These are phyloP conservation scores for Blakeslea trispora DNA, from an alignment of 371 early-diverging fungal genomes.

Conservation along the genomic window DNA sequence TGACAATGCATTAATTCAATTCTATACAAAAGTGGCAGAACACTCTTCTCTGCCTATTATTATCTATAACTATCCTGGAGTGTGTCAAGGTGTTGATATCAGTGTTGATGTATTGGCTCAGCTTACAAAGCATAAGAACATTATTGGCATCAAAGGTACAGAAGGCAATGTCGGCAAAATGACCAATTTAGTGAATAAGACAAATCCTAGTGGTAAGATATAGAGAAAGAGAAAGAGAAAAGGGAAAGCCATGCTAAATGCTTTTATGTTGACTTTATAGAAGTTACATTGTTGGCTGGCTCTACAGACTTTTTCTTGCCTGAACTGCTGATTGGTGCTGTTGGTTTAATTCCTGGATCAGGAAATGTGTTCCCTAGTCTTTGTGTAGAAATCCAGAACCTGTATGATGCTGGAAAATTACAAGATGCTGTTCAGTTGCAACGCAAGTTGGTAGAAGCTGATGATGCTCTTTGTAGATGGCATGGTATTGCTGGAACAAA, in stretches of 20 bases:
- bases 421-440: slow-evolving; percentile 41
- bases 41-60: slow-evolving; percentile 46
- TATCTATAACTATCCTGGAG: slow-evolving; percentile 54
- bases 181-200: slow-evolving; percentile 33
- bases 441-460: slow-evolving; percentile 39
- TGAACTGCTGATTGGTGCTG: slow-evolving; percentile 43
- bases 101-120: slow-evolving; percentile 25
- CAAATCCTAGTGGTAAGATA: slow-evolving; percentile 24
- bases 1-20: slow-evolving; percentile 30
- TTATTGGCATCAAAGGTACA: slow-evolving; percentile 50
- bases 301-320: slow-evolving; percentile 49
- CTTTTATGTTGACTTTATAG: too few relatives aligned
- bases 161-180: slow-evolving; percentile 56
- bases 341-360: slow-evolving; percentile 46
- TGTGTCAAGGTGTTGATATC: slow-evolving; percentile 50
- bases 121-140: slow-evolving; percentile 45
- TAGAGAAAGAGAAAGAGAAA: too few relatives aligned
- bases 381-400: slow-evolving; percentile 35
- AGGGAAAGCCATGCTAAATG: too few relatives aligned
- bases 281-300: slow-evolving; percentile 47
- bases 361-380: slow-evolving; percentile 44
- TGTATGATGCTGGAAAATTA: slow-evolving; percentile 35
- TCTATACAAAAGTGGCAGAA: slow-evolving; percentile 42
- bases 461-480: slow-evolving; percentile 50
- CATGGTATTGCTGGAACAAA: slow-evolving; percentile 47